Percentiles rank a stretch among this genome's conserved stretches.
Evolutionary conservation across 1,284 basidiomycete genomes (phyloP).

Genomic region (Spongiforma sp.): DNA sequence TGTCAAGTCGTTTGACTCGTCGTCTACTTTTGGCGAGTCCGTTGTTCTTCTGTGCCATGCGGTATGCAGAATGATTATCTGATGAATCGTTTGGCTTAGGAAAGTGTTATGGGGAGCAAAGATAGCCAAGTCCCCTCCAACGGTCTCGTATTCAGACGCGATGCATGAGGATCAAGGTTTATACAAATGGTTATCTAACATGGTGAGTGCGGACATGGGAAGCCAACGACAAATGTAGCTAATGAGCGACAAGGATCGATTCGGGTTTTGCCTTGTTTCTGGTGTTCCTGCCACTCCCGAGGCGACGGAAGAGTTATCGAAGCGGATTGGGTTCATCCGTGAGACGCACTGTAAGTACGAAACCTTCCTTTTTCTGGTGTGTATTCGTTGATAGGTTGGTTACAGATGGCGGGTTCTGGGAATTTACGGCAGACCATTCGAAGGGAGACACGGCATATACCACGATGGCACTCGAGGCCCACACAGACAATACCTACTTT

Average conservation of each 20-base stretch:
- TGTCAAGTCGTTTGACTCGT: conserved; percentile 37
- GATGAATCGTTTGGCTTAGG: conserved; percentile 46
- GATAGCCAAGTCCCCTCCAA: conserved; percentile 80
- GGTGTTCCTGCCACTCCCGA: conserved; percentile 84
- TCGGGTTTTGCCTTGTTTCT: conserved; percentile 89
- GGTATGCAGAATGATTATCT: neutral
- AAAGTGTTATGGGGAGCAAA: conserved; percentile 83
- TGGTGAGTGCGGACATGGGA: conserved; percentile 56
- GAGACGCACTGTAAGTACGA: conserved; percentile 83
- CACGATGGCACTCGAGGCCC: conserved; percentile 84
- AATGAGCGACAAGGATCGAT: conserved; percentile 62
- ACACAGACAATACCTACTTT: conserved; percentile 97
- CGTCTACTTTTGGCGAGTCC: conserved; percentile 45
- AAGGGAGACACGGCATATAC: conserved; percentile 95
- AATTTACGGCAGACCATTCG: conserved; percentile 91
- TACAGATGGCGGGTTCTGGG: conserved; percentile 93
- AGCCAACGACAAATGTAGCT: neutral
- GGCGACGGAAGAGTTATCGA: conserved; percentile 82
- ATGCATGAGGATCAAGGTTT: conserved; percentile 79
- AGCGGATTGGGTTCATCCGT: conserved; percentile 87
- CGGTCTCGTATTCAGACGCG: conserved; percentile 75
- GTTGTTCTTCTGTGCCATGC: conserved; percentile 20
- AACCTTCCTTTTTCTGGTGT: neutral
- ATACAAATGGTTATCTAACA: conserved; percentile 81
- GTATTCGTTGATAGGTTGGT: conserved; percentile 3